A percentile compares a stretch with the other conserved stretches of the same genome.
phyloP scores from a whole-genome alignment of 1,284 basidiomycete genomes.

The Ustilago xerochloae region DNA sequence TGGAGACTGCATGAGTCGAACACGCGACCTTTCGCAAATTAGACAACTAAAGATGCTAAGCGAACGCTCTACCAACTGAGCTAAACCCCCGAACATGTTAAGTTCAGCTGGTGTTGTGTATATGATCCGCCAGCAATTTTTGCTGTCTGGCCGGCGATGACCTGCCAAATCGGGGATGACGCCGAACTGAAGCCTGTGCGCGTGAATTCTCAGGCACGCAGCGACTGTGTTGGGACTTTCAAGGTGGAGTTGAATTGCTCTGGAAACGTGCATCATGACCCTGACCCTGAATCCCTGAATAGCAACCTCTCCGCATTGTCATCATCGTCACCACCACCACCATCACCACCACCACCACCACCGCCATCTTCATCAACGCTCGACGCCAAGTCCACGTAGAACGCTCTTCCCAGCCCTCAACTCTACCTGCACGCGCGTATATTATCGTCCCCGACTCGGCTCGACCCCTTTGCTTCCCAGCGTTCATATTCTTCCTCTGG shows the following conservation, averaged over 20 bases:
- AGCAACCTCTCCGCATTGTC: not conserved
- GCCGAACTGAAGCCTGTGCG: not conserved
- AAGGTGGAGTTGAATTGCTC: slow-evolving; percentile 1
- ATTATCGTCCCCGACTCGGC: too few species aligned
- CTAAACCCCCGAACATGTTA: slow-evolving; percentile 34
- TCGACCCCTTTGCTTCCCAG: too few species aligned
- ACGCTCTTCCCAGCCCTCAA: too few species aligned
- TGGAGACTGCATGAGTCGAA: slow-evolving; percentile 56
- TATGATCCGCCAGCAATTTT: not conserved
- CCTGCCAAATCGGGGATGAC: slow-evolving; percentile 12
- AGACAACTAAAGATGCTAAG: slow-evolving; percentile 53
- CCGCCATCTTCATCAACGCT: not conserved
- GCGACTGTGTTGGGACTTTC: not conserved
- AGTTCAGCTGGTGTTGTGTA: not conserved
- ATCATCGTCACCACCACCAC: not conserved
- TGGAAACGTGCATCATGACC: slow-evolving; percentile 7
- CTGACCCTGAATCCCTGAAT: not conserved
- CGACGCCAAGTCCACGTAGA: not conserved
- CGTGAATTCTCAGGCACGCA: not conserved
- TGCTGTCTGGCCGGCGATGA: not conserved
- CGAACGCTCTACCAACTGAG: slow-evolving; percentile 60
- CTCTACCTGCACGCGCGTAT: too few species aligned
- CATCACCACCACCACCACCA: not conserved
- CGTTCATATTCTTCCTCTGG: too few species aligned
- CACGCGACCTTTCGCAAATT: slow-evolving; percentile 57